Conservation (phyloP, 192 early-diverging fungal genomes). For the Funneliformis geosporum region DNA sequence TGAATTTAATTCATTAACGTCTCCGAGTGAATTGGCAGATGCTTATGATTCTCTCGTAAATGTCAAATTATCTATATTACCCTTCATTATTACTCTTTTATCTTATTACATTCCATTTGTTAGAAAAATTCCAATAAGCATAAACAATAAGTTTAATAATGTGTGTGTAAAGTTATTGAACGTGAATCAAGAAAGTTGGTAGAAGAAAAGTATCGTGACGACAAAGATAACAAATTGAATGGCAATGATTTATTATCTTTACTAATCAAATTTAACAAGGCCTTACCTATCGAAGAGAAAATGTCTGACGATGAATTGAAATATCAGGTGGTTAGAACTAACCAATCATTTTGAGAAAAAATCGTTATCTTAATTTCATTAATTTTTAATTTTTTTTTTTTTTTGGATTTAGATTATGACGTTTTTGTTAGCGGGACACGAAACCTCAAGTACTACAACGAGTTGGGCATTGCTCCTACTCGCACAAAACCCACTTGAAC, state of each 20-base stretch:
- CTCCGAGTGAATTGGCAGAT: conserved; percentile 36
- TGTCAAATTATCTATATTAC: conserved; percentile 1
- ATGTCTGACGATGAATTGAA: conserved; percentile 50
- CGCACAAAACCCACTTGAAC: conserved; percentile 45
- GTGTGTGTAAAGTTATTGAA: conserved; percentile 39
- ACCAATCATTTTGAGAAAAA: neutral
- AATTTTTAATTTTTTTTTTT: neutral
- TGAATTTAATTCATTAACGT: conserved; percentile 37
- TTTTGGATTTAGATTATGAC: neutral
- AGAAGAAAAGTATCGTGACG: conserved; percentile 35
- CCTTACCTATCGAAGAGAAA: conserved; percentile 39
- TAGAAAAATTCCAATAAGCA: conserved; percentile 35
- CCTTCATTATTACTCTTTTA: conserved; percentile 35
- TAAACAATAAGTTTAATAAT: neutral
- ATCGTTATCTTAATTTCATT: neutral
- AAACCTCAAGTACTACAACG: conserved; percentile 52
- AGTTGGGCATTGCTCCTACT: conserved; percentile 57
- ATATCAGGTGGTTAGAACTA: conserved; percentile 33
- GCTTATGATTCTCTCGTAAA: conserved; percentile 42
- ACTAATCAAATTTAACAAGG: conserved; percentile 46
- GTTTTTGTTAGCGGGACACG: conserved; percentile 52
- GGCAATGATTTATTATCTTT: conserved; percentile 49
- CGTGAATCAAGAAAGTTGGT: conserved; percentile 42
- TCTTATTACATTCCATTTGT: conserved; percentile 34
- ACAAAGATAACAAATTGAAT: conserved; percentile 15